Conservation (phyloP, 768 basidiomycete species). For the Thelephora ganbajun region DNA sequence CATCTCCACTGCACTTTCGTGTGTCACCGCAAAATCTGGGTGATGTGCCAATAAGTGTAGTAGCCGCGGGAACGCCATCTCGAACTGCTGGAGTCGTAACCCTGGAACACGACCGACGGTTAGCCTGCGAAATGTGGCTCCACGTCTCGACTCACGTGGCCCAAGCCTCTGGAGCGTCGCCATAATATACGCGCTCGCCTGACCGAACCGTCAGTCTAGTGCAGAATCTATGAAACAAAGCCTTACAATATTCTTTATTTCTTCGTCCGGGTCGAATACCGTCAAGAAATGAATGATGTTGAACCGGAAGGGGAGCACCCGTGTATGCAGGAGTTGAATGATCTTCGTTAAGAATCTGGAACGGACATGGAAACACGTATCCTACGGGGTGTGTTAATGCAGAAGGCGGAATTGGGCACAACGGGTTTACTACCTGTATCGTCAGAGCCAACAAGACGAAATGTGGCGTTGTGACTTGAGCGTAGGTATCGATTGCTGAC, state of each 20-base stretch:
- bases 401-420: conserved; percentile 1
- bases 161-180: conserved; percentile 31
- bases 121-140: background rate
- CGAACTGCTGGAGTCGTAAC: conserved; percentile 51
- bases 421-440: conserved; percentile 45
- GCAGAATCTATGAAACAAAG: conserved; percentile 3
- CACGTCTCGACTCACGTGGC: conserved; percentile 20
- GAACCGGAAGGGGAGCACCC: conserved; percentile 57
- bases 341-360: conserved; percentile 66
- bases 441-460: conserved; percentile 62
- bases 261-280: conserved; percentile 81
- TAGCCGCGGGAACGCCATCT: conserved; percentile 73
- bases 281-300: conserved; percentile 81
- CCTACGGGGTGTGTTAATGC: conserved; percentile 36
- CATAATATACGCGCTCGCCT: conserved; percentile 48
- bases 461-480: conserved; percentile 37
- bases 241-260: conserved; percentile 55
- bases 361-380: conserved; percentile 81
- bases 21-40: conserved; percentile 67
- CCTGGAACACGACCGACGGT: conserved; percentile 18
- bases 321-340: conserved; percentile 40
- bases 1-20: conserved; percentile 62
- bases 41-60: conserved; percentile 87
- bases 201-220: background rate
- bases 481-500: conserved; percentile 42